Evolutionary conservation across 257 asterid species (phyloP), one percentile per base, ranked within the genome.

Genomic region (Solanum chiquidenum): DNA sequence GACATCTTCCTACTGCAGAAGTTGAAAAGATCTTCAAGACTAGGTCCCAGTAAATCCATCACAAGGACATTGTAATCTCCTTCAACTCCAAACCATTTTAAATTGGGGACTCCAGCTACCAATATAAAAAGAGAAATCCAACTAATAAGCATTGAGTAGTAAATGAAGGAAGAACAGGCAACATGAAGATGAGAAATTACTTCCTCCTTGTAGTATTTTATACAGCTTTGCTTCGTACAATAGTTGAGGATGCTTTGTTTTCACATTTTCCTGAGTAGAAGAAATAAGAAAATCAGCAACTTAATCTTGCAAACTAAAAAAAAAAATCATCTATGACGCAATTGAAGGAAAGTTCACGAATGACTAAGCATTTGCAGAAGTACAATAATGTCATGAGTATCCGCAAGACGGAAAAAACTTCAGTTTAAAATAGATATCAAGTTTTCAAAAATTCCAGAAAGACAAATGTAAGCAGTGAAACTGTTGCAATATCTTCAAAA

Each of bases 1-100:
- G 98, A 94, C 77, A 94, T 89, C 91, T 93, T 94, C 91, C 96
- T 90, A 86, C 93, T 92, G 83, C 98, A 94, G 90, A 92, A 94
- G 88, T 88, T 92, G 90, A 94, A 94, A 87, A 94, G 88, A 91
- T 94, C 98, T 87, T 94, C 96, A 75, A 94, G 96, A 90, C 98
- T 94, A 46, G 98, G 96, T 82, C 98, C 98, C 91, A 94, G 86
- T 86, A 94, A 90, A 92, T 94, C 96, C 94, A 94, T 90, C 60
- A 94, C 98, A 25, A 94, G 93, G 84, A 90, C 98, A 89, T 93
- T 94, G 87, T 92, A 92, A 88, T 92, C 96, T 88, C 98, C 98
- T 92, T 94, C 96, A 83, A 94, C 94, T 37, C 96, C 98, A 87
- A 92, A 92, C 94, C 94, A 94, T 91, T 82, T 92, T 20, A 94